These are phyloP conservation scores for Lagerstroemia speciosa DNA, from an alignment of 345 rosid species.

Conservation along the genomic window DNA sequence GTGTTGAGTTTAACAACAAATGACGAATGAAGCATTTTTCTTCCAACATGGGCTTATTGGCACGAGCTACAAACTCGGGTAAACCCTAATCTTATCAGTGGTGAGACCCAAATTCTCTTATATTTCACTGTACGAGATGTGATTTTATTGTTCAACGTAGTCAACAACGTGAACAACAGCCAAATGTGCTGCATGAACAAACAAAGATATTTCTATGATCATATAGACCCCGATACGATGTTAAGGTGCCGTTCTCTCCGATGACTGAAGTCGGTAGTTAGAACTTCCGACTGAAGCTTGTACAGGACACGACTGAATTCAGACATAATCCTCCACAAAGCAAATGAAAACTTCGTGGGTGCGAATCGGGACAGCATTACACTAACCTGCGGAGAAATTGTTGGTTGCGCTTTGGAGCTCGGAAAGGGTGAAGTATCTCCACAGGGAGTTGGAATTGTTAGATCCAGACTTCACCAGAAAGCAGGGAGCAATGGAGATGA, in stretches of 20 bases:
- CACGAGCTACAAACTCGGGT: too few relatives aligned
- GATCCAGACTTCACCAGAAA: conserved; percentile 19
- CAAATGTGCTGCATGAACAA: background rate
- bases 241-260: background rate
- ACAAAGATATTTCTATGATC: background rate
- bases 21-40: too few relatives aligned
- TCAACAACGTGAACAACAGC: background rate
- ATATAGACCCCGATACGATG: background rate
- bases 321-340: background rate
- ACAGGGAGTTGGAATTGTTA: conserved; percentile 24
- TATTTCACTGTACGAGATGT: too few relatives aligned
- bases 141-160: too few relatives aligned
- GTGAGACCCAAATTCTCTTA: too few relatives aligned
- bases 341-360: too few relatives aligned
- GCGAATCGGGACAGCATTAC: background rate
- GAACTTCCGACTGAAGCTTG: background rate
- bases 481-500: conserved; percentile 23
- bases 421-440: conserved; percentile 37
- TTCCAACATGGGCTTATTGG: too few relatives aligned
- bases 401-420: conserved; percentile 72
- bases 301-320: background rate
- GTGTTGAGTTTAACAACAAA: too few relatives aligned
- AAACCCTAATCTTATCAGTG: too few relatives aligned
- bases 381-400: conserved; percentile 55
- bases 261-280: background rate